These are phyloP conservation scores for Fomes fomentarius DNA, from an alignment of 1,284 basidiomycete species.

Conservation along the genomic window DNA sequence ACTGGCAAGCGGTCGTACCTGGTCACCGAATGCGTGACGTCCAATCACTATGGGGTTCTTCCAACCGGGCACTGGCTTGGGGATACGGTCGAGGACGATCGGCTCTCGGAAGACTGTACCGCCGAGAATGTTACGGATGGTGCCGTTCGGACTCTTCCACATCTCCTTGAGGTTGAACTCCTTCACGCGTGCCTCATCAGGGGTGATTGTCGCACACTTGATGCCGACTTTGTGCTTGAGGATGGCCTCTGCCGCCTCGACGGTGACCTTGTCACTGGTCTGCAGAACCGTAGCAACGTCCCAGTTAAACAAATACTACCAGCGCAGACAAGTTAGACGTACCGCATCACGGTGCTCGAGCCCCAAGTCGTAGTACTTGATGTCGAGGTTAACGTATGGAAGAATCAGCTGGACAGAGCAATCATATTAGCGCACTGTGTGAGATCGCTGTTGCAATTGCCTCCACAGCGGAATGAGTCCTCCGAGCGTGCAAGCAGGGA, in stretches of 20 bases:
- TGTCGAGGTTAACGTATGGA: constrained; percentile 92
- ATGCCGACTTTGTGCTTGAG: constrained; percentile 90
- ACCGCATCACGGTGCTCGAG: constrained; percentile 91
- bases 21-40: constrained; percentile 97
- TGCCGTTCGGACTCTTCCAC: constrained; percentile 96
- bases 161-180: constrained; percentile 99
- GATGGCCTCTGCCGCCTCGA: constrained; percentile 93
- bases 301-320: too few relatives aligned
- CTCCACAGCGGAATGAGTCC: too few relatives aligned
- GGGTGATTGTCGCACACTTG: constrained; percentile 98
- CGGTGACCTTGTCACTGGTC: constrained; percentile 94
- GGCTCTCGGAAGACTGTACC: constrained; percentile 99
- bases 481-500: too few relatives aligned
- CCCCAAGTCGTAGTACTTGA: constrained; percentile 98
- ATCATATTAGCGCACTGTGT: neutral
- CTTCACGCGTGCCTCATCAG: constrained; percentile 92
- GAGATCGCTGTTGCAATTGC: too few relatives aligned
- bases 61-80: constrained; percentile 96
- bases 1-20: constrained; percentile 47
- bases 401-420: constrained; percentile 75
- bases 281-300: constrained; percentile 36
- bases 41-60: constrained; percentile 96
- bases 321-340: too few relatives aligned
- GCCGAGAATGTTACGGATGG: constrained; percentile 95
- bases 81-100: constrained; percentile 90